Evolutionary conservation across 805 yeast species (phyloP).

Genomic region (Spathaspora hagerdaliae): DNA sequence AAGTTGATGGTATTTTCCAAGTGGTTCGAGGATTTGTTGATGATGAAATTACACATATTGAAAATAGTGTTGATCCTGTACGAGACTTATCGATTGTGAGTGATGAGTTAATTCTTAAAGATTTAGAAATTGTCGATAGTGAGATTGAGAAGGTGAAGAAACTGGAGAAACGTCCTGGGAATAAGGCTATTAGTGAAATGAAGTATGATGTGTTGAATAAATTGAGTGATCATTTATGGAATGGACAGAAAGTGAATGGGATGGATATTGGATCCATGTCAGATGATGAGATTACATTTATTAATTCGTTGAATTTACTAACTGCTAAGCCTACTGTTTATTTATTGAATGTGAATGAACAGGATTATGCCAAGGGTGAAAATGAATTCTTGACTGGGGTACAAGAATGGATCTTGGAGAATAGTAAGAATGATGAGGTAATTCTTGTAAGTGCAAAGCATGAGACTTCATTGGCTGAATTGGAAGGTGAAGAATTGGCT

Average conservation of each 20-base stretch:
- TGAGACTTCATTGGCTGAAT: slow-evolving; percentile 38
- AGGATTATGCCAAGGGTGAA: slow-evolving; percentile 54
- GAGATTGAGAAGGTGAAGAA: slow-evolving; percentile 30
- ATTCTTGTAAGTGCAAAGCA: slow-evolving; percentile 43
- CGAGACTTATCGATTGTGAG: slow-evolving; percentile 60
- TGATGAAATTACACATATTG: slow-evolving; percentile 64
- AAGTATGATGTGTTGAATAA: slow-evolving; percentile 30
- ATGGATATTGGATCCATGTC: slow-evolving; percentile 44
- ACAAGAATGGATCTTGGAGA: slow-evolving; percentile 59
- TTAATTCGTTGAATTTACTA: slow-evolving; percentile 67
- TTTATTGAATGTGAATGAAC: slow-evolving; percentile 67
- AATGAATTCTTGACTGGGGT: slow-evolving; percentile 52
- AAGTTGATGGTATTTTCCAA: slow-evolving; percentile 70
- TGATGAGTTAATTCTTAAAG: slow-evolving; percentile 60
- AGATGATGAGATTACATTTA: slow-evolving; percentile 56
- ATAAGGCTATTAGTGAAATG: slow-evolving; percentile 17
- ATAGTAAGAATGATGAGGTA: slow-evolving; percentile 55
- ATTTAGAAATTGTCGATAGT: slow-evolving; percentile 58
- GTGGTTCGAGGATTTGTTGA: slow-evolving; percentile 64
- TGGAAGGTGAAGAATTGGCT: slow-evolving; percentile 16
- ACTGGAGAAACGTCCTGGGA: slow-evolving; percentile 25
- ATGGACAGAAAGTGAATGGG: slow-evolving; percentile 56
- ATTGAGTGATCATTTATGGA: slow-evolving; percentile 30
- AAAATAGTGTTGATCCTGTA: slow-evolving; percentile 54
- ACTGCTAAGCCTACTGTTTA: slow-evolving; percentile 89